Evolutionary conservation across 2,329 filamentous ascomycete genomes (phyloP).

Genomic region (Aureobasidium musti): DNA sequence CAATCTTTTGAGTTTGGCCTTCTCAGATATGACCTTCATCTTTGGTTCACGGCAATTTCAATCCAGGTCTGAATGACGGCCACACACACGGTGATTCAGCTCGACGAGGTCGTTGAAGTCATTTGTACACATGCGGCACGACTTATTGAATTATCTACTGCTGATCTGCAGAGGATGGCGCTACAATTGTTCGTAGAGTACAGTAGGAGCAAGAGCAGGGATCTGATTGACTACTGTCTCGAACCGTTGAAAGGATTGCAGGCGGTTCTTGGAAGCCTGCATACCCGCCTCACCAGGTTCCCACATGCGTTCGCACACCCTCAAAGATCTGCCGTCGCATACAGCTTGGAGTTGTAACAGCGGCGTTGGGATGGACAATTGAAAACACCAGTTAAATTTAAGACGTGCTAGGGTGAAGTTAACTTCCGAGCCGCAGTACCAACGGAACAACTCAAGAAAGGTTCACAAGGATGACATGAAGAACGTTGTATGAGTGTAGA

Average conservation of each 20-base stretch:
- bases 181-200: background rate
- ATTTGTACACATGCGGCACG: background rate
- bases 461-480: too few relatives aligned
- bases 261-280: background rate
- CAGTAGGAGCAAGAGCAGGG: too few relatives aligned
- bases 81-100: background rate
- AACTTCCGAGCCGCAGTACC: background rate
- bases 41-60: background rate
- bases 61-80: background rate
- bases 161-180: background rate
- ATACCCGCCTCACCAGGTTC: background rate
- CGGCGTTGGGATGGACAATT: background rate
- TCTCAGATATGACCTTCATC: background rate
- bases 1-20: constrained; percentile 1
- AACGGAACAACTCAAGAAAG: too few relatives aligned
- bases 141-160: background rate
- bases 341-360: too few relatives aligned
- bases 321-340: background rate
- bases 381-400: background rate
- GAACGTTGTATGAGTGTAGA: background rate
- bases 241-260: constrained; percentile 1
- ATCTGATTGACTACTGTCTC: background rate
- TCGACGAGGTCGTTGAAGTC: background rate
- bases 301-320: background rate
- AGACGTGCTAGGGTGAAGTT: background rate